Evolutionary conservation across 2,329 filamentous ascomycete species (phyloP).

Genomic region (Talaromyces albobiverticillius): DNA sequence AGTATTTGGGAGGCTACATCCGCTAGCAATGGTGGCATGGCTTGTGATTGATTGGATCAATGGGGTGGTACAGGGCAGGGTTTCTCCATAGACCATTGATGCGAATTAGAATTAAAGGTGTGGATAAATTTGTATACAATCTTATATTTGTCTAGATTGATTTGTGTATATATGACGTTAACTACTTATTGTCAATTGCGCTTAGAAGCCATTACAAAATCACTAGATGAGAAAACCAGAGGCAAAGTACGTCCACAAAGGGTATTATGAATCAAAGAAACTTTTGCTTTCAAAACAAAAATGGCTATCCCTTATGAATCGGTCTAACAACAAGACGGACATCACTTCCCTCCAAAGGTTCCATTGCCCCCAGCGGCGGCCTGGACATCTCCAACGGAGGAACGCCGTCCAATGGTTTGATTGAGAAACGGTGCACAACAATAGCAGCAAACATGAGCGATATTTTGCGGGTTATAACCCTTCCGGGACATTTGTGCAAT

Average conservation of each 20-base stretch:
- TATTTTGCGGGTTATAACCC: background rate
- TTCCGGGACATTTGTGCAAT: background rate
- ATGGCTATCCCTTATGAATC: background rate
- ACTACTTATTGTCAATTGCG: no score
- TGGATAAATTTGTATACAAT: no score
- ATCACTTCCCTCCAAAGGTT: background rate
- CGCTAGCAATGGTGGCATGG: background rate
- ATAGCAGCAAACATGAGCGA: background rate
- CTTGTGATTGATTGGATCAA: background rate
- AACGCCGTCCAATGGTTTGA: background rate
- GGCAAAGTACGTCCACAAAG: no score
- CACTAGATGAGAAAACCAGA: no score
- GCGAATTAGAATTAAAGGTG: no score
- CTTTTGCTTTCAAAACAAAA: no score
- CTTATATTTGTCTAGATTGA: no score
- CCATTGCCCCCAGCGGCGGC: background rate
- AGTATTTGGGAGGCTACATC: background rate
- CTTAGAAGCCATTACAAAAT: no score
- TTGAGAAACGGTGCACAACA: background rate
- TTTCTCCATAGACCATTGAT: background rate
- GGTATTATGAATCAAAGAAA: no score
- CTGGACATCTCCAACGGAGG: background rate
- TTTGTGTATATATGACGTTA: no score
- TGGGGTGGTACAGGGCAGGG: background rate
- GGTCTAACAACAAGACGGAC: background rate